These are phyloP conservation scores for Arthrobotrys sphaeroides DNA, from an alignment of 2,329 filamentous ascomycete genomes.

Conservation along the genomic window DNA sequence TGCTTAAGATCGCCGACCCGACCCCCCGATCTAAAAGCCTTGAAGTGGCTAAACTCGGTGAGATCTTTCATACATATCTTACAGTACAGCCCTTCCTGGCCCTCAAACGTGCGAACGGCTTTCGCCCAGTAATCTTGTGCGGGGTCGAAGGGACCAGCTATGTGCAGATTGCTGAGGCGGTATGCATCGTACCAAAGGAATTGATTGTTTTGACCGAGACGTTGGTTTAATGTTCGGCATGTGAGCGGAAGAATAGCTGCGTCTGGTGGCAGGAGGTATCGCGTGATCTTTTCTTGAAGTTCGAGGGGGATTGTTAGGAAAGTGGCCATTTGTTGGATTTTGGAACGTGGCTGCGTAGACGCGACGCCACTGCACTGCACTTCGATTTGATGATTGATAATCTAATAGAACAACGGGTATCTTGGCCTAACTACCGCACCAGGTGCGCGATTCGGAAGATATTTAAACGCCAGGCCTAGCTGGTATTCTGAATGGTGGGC, in stretches of 20 bases:
- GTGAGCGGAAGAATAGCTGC: neutral
- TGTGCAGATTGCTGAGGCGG: neutral
- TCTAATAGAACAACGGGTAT: too few species aligned
- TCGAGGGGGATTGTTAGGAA: conserved; percentile 15
- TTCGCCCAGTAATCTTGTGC: neutral
- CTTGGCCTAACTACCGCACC: too few species aligned
- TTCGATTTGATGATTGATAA: too few species aligned
- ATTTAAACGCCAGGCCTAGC: too few species aligned
- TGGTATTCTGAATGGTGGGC: too few species aligned
- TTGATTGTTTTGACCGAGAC: neutral
- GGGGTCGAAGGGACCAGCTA: neutral
- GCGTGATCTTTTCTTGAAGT: conserved; percentile 6
- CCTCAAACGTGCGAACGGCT: neutral
- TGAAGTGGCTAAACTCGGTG: too few species aligned
- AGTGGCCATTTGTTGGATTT: neutral
- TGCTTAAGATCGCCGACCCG: too few species aligned
- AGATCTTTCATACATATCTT: too few species aligned
- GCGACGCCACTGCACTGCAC: too few species aligned
- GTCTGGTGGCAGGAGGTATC: neutral
- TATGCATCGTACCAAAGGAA: neutral
- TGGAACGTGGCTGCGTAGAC: too few species aligned
- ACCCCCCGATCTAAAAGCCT: too few species aligned
- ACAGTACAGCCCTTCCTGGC: neutral
- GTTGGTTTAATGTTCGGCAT: neutral
- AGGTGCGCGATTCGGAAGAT: too few species aligned